phyloP scores from a whole-genome alignment of 257 asterid genomes.

The Rhazya stricta region DNA sequence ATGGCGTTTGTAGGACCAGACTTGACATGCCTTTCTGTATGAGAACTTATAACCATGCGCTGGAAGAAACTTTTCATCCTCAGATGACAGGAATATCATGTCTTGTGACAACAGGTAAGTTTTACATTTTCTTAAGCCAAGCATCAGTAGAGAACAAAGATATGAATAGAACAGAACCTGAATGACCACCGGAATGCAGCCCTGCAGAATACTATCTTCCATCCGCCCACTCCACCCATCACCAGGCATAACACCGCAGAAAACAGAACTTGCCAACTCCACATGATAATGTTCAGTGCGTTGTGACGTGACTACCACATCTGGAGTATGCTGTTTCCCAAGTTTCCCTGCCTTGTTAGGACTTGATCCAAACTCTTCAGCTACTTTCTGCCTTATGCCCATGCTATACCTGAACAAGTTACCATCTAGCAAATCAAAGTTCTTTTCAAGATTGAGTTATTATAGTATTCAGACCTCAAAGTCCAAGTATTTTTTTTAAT shows the following conservation, averaged over 20 bases:
- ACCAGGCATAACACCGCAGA: slow-evolving; percentile 99
- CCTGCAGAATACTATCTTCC: slow-evolving; percentile 94
- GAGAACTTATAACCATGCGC: not conserved
- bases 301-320: slow-evolving; percentile 70
- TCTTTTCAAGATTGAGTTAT: not conserved
- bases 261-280: slow-evolving; percentile 66
- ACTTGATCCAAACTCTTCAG: slow-evolving; percentile 81
- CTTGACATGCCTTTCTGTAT: not conserved
- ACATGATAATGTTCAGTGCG: slow-evolving; percentile 65
- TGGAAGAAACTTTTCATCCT: not conserved
- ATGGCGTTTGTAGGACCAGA: not conserved
- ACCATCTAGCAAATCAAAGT: slow-evolving; percentile 1
- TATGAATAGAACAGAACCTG: slow-evolving; percentile 44
- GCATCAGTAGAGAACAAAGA: not conserved
- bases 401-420: slow-evolving; percentile 77
- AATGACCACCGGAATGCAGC: slow-evolving; percentile 92
- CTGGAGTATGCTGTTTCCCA: slow-evolving; percentile 75
- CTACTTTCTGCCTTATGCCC: slow-evolving; percentile 99
- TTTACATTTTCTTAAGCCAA: not conserved
- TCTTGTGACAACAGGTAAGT: not conserved
- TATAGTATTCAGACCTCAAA: not conserved
- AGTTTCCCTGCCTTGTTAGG: slow-evolving; percentile 79
- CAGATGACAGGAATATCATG: not conserved
- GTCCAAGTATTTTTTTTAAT: not conserved
- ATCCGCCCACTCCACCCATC: slow-evolving; percentile 99